These are phyloP conservation scores for Crucihimalaya himalaica DNA, from an alignment of 345 rosid genomes.

Conservation along the genomic window DNA sequence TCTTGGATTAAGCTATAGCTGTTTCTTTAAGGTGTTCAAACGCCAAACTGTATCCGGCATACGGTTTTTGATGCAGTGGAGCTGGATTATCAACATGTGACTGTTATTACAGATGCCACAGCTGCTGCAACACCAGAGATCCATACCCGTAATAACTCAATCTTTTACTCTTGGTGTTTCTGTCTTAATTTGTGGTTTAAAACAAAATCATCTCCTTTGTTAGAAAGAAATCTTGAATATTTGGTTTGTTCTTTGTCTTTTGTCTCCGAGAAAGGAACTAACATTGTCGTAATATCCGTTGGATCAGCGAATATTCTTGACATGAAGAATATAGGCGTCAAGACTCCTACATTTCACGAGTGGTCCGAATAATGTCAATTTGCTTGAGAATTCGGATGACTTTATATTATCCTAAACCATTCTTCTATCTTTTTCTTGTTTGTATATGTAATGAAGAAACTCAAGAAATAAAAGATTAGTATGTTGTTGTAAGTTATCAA, in stretches of 20 bases:
- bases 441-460: not conserved
- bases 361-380: constrained; percentile 53
- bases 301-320: constrained; percentile 73
- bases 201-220: not conserved
- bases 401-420: not conserved
- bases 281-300: constrained; percentile 31
- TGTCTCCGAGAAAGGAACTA: not conserved
- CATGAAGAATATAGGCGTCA: constrained; percentile 76
- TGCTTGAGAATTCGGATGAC: constrained; percentile 25
- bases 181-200: not conserved
- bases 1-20: not conserved
- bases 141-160: constrained; percentile 52
- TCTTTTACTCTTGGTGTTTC: not conserved
- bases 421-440: not conserved
- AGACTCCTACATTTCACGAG: constrained; percentile 58
- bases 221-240: constrained; percentile 21
- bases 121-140: constrained; percentile 86
- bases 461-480: not conserved
- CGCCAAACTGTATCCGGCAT: constrained; percentile 86
- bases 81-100: constrained; percentile 57
- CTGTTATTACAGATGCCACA: constrained; percentile 75
- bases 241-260: constrained; percentile 14
- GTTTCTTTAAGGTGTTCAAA: constrained; percentile 62
- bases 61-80: constrained; percentile 89
- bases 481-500: not conserved